Conservation (phyloP, 345 rosid species). For the Laguncularia racemosa region DNA sequence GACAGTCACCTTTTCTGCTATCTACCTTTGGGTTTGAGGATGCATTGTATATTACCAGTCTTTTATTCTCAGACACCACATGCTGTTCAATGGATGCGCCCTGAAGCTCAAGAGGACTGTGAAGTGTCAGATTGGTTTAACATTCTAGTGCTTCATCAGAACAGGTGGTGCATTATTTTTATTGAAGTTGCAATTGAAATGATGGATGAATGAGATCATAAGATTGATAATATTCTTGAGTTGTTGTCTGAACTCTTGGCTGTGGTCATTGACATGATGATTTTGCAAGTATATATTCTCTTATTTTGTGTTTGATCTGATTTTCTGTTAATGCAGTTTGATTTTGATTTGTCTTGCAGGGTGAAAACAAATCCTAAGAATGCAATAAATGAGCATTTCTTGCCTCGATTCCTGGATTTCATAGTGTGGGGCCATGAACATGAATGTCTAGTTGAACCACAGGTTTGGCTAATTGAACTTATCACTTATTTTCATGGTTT, state of each 20-base stretch:
- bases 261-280: background rate
- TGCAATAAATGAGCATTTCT: slow-evolving; percentile 95
- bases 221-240: background rate
- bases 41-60: background rate
- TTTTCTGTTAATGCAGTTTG: background rate
- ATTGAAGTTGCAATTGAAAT: background rate
- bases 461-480: slow-evolving; percentile 33
- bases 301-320: background rate
- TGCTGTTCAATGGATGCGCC: slow-evolving; percentile 99
- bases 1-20: slow-evolving; percentile 4
- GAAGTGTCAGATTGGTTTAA: slow-evolving; percentile 92
- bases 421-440: slow-evolving; percentile 99
- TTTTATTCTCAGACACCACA: slow-evolving; percentile 72
- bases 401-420: slow-evolving; percentile 92
- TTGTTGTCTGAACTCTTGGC: background rate
- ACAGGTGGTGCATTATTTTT: slow-evolving; percentile 53
- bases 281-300: background rate
- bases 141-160: slow-evolving; percentile 95
- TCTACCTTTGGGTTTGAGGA: background rate
- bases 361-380: slow-evolving; percentile 95
- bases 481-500: slow-evolving; percentile 3
- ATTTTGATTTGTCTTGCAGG: slow-evolving; percentile 30
- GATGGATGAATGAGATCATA: background rate
- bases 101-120: slow-evolving; percentile 87
- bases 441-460: slow-evolving; percentile 93